Evolutionary conservation across 163 green algal genomes (phyloP).

Genomic region (Chlamydomonas reinhardtii): DNA sequence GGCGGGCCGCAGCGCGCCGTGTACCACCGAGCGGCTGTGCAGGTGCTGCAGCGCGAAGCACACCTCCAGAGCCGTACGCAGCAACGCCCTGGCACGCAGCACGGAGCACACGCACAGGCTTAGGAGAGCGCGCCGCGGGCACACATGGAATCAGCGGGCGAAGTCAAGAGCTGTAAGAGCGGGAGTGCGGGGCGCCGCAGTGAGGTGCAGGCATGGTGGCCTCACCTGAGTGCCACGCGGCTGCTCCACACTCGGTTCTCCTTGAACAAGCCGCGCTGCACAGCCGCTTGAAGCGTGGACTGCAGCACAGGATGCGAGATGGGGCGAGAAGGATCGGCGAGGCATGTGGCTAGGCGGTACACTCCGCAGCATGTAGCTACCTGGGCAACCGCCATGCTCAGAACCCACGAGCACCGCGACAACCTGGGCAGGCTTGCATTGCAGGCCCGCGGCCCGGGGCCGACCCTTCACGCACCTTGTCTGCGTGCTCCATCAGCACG

Average conservation of each 20-base stretch:
- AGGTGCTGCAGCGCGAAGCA: constrained; percentile 38
- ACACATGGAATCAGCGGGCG: no score
- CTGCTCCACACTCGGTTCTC: constrained; percentile 11
- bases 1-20: constrained; percentile 20
- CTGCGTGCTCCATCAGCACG: constrained; percentile 37
- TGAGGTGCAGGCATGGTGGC: no score
- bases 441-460: no score
- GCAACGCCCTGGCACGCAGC: not conserved
- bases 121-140: no score
- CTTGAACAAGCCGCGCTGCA: constrained; percentile 9
- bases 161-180: no score
- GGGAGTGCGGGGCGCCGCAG: no score
- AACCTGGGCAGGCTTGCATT: no score
- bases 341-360: no score
- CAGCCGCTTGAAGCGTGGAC: not conserved
- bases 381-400: no score
- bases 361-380: no score
- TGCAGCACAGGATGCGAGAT: not conserved
- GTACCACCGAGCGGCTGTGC: constrained; percentile 24
- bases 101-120: no score
- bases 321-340: not conserved
- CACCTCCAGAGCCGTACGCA: constrained; percentile 27
- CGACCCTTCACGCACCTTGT: not conserved
- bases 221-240: constrained; percentile 21
- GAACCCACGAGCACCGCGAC: no score